Conservation (phyloP, 257 asterid genomes). For the Plectranthus barbatus region DNA sequence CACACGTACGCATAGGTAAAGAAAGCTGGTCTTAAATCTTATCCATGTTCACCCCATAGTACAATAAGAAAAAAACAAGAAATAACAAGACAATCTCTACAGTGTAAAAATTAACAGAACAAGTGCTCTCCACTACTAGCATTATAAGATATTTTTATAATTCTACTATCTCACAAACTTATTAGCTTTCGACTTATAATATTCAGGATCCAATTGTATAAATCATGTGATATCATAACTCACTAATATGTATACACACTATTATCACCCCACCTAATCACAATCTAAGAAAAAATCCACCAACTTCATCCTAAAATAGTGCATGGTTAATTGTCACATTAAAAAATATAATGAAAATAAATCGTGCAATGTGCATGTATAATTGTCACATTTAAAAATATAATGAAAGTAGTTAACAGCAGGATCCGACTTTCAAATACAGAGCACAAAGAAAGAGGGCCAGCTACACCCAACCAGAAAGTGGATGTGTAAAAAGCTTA, state of each 20-base stretch:
- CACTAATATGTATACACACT: background rate
- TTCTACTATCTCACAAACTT: background rate
- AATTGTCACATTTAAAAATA: background rate
- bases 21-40: background rate
- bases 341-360: background rate
- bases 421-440: background rate
- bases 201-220: background rate
- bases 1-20: background rate
- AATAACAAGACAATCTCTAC: background rate
- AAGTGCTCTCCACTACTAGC: background rate
- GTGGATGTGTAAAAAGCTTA: background rate
- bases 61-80: background rate
- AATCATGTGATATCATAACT: background rate
- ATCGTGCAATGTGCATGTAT: background rate
- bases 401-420: background rate
- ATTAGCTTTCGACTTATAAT: too few species aligned
- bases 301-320: background rate
- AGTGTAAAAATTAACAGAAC: constrained; percentile 1
- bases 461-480: constrained; percentile 2
- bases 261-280: background rate
- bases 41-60: constrained; percentile 6
- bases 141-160: background rate
- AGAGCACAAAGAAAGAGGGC: background rate
- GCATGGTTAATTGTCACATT: background rate
- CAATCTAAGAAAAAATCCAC: background rate